phyloP scores from a whole-genome alignment of 2,329 filamentous ascomycete species.

The Drechslerella coelobrocha region DNA sequence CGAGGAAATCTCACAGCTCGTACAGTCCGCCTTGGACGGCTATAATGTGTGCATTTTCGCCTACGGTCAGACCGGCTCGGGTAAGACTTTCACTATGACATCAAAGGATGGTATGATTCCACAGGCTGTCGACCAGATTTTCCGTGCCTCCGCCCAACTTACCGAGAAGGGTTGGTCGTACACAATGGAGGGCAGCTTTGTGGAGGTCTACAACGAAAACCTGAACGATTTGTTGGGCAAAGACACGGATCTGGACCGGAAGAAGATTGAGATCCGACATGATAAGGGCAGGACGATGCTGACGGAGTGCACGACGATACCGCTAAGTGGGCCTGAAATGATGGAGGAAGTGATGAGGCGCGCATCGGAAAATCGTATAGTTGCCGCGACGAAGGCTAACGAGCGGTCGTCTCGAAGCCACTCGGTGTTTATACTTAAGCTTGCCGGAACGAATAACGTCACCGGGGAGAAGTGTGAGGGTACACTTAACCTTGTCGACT shows the following conservation, averaged over 20 bases:
- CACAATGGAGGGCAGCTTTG: constrained; percentile 90
- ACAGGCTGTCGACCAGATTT: constrained; percentile 89
- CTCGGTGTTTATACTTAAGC: constrained; percentile 87
- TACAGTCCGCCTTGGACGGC: constrained; percentile 93
- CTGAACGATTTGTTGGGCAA: constrained; percentile 85
- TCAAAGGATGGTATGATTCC: constrained; percentile 92
- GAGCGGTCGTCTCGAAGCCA: constrained; percentile 92
- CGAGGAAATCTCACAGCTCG: constrained; percentile 93
- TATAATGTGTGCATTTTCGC: constrained; percentile 99
- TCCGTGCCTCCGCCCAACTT: constrained; percentile 80
- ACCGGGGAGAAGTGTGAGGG: constrained; percentile 88
- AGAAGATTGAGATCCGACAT: constrained; percentile 87
- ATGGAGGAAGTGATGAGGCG: constrained; percentile 80
- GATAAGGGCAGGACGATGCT: constrained; percentile 86
- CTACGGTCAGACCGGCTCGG: constrained; percentile 95
- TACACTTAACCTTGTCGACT: constrained; percentile 91
- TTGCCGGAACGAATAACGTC: constrained; percentile 70
- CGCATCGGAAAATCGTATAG: constrained; percentile 84
- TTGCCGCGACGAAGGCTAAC: constrained; percentile 97
- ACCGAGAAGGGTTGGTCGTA: constrained; percentile 94
- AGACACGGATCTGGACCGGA: constrained; percentile 74
- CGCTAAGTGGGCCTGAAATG: constrained; percentile 77
- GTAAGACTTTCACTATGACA: constrained; percentile 97
- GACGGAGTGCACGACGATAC: constrained; percentile 77
- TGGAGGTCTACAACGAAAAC: constrained; percentile 98